Evolutionary conservation across 2,329 filamentous ascomycete species (phyloP), one percentile per base, ranked within the genome.

Genomic region (Apiospora saccharicola): DNA sequence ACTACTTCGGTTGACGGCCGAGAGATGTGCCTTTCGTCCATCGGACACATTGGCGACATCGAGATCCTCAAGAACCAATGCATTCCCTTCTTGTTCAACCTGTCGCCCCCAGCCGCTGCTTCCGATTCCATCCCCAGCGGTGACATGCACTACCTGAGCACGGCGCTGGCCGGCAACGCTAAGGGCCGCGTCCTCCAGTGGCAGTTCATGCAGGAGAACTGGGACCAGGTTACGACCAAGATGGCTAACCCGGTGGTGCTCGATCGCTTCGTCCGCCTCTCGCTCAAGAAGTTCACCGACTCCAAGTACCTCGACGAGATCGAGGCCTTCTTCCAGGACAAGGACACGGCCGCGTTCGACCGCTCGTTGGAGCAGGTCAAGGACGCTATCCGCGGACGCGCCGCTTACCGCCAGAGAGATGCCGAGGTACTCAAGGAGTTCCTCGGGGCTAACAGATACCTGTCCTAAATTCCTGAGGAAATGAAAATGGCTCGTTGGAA

Each of bases 1-100:
- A 96, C 94, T 16, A 92, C 92, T 70, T 94, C 95, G 10, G 91
- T 98, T 49, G 96, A 98, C 78, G 95, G 95, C 77, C 97, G 95
- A 83, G 95, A 98, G 76, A 93, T 97, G 75, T 93, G 91, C 76
- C 89, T 98, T 3, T 86, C 89, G 49, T 90, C 93, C 4, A 88
- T 99, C 64, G 94, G 95, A 46, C 90, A 91, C 51, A 91, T 93
- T 26, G 91, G 92, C 77, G 90, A 94, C 71, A 80, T 83, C 14
- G 89, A 90, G 13, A 85, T 98, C 43, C 90, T 97, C 64, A 85
- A 88, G 72, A 83, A 83, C 83, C 92, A 79, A 87, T 91, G 88
- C 79, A 93, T 86, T 77, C 92, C 83, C 89, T 98, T 95, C 83
- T 92, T 97, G 82, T 95, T 94, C 76, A 92, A 92, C 81, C 88